Base-by-base conservation (phyloP, 1,284 basidiomycete genomes). In the Trametes hirsuta region DNA sequence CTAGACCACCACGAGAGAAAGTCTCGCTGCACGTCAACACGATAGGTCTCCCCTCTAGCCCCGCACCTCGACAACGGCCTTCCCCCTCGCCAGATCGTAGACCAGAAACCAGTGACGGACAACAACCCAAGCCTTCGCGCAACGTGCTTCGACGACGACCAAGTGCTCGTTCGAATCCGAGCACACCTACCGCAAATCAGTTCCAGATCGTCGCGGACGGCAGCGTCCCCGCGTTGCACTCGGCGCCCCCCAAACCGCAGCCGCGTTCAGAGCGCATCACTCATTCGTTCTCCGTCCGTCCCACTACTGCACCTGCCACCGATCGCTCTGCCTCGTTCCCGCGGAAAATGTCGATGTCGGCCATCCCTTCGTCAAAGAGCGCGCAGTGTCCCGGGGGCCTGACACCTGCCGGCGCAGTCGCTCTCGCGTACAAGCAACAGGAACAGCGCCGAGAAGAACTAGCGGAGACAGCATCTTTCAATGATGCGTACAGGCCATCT, bases 351-450 rank as follows among this genome's bases (percentile, higher is more conserved):
- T 47, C 60, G 14, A 25, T 49, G 1, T 30, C 48, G 14, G 14
- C 48, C 30, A 8, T 30, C 30, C 30, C 30, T 24, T 15, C 53
- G 14, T 41, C 59, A 11, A 46, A 46, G 52, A 36, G 53, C 30
- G 30, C 61, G 6, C 44, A 60, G 5, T 24, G 54, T 6, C 64
- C 70, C 3, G 45, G 66, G 6, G 70, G 70, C 18, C 74, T 86
- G 6, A 88, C 86, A 0, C 86, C 86, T 2, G 85, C 86, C 0
- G 78, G 81, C 2, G 80, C 81, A 0, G 80, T 88, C 34, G 81
- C 76, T 5, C 80, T 81, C 49, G 84, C 84, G 3, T 88, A 88
- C 69, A 85, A 83, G 67, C 78, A 79, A 52, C 84, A 84, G 61
- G 79, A 77, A 62, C 71, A 73, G 25, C 72, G 73, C 4, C 72